A percentile compares a stretch with the other conserved stretches of the same genome.
These are phyloP conservation scores for Kodamaea lidongshanica DNA, from an alignment of 805 yeast genomes.

Conservation along the genomic window DNA sequence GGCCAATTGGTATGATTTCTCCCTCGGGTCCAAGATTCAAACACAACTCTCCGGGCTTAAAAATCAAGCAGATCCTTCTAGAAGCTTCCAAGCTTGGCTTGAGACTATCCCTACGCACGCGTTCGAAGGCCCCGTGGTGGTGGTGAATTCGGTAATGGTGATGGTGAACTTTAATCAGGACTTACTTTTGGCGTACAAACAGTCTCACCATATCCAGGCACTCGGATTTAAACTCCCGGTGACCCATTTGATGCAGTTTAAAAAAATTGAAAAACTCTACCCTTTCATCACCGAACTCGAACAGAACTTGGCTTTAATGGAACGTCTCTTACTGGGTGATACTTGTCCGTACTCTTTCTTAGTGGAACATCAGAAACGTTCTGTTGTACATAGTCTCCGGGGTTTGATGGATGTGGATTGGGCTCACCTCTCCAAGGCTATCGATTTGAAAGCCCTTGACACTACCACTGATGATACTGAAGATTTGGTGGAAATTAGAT, in stretches of 20 bases:
- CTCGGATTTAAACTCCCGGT: slow-evolving; percentile 57
- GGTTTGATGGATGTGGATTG: slow-evolving; percentile 42
- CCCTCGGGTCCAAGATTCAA: slow-evolving; percentile 53
- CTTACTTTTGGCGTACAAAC: slow-evolving; percentile 41
- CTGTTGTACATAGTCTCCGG: slow-evolving; percentile 25
- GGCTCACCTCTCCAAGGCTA: slow-evolving; percentile 46
- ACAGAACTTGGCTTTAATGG: slow-evolving; percentile 45
- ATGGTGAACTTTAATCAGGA: slow-evolving; percentile 48
- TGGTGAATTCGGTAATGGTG: slow-evolving; percentile 16
- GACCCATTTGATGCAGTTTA: slow-evolving; percentile 39
- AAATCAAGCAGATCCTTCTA: slow-evolving; percentile 40
- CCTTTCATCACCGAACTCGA: slow-evolving; percentile 51
- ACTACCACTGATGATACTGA: slow-evolving; percentile 21
- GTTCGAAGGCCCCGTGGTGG: too few species aligned
- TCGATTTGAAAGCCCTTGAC: slow-evolving; percentile 37
- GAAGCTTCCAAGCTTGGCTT: slow-evolving; percentile 47
- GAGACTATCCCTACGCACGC: too few species aligned
- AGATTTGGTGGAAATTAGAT: slow-evolving; percentile 20
- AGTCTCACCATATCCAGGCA: slow-evolving; percentile 44
- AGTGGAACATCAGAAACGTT: slow-evolving; percentile 27
- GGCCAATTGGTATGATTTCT: slow-evolving; percentile 31
- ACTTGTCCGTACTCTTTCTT: slow-evolving; percentile 35
- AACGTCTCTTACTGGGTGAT: slow-evolving; percentile 18
- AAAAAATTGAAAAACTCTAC: slow-evolving; percentile 44
- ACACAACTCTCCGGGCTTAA: too few species aligned